Conservation (phyloP, 2,329 filamentous ascomycete species). For the Grosmannia clavigera region DNA sequence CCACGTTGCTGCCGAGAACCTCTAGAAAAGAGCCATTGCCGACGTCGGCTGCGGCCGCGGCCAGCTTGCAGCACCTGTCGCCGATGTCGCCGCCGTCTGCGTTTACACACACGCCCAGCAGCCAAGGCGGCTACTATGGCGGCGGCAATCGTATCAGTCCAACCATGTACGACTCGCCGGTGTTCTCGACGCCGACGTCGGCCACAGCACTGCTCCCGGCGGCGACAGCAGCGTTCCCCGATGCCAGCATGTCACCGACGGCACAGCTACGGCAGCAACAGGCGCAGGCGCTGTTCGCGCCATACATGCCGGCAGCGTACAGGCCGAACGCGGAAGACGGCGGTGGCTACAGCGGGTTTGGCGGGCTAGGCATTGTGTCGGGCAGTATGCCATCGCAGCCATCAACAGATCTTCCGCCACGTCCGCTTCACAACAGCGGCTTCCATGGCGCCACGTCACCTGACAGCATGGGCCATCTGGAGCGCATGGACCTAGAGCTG, state of each 20-base stretch:
- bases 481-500: neutral
- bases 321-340: neutral
- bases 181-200: constrained; percentile 16
- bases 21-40: neutral
- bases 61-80: constrained; percentile 5
- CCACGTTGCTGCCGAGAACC: neutral
- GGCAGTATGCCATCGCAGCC: neutral
- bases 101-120: neutral
- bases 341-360: too few species aligned
- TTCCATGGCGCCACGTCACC: neutral
- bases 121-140: neutral
- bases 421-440: too few species aligned
- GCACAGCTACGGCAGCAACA: neutral
- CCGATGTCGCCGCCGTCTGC: neutral
- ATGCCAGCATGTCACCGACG: neutral
- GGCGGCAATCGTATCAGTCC: neutral
- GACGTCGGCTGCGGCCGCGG: neutral
- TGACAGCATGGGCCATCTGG: neutral
- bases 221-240: neutral
- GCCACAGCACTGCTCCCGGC: constrained; percentile 7
- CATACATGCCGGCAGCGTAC: constrained; percentile 15
- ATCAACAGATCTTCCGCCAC: too few species aligned
- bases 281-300: neutral
- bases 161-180: constrained; percentile 3
- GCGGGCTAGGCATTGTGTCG: too few species aligned